These are phyloP conservation scores for Stephania cephalantha DNA, from an alignment of 164 flowering plant genomes.

Conservation along the genomic window DNA sequence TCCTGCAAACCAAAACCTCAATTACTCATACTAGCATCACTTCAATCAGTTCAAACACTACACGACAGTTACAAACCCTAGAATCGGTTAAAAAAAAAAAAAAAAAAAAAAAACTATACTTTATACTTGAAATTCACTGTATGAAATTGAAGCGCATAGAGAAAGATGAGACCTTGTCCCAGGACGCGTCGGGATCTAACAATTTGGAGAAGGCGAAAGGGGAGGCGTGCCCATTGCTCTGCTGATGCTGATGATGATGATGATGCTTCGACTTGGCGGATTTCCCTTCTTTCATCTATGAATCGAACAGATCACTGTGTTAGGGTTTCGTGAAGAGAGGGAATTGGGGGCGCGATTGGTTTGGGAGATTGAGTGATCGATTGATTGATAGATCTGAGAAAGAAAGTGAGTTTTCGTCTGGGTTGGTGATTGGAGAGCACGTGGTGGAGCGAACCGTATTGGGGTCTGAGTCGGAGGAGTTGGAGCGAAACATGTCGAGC, in stretches of 20 bases:
- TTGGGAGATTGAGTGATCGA: too few relatives aligned
- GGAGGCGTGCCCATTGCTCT: conserved; percentile 62
- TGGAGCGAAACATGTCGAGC: too few relatives aligned
- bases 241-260: conserved; percentile 14
- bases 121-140: neutral
- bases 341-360: too few relatives aligned
- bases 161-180: conserved; percentile 65
- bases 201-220: conserved; percentile 67
- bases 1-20: conserved; percentile 40
- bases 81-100: neutral
- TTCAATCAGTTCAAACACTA: neutral
- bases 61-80: neutral
- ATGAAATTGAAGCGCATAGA: neutral
- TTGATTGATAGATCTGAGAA: conserved; percentile 37
- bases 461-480: too few relatives aligned
- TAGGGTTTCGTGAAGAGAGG: too few relatives aligned
- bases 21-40: too few relatives aligned
- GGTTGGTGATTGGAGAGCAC: too few relatives aligned
- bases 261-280: conserved; percentile 37
- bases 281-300: conserved; percentile 58
- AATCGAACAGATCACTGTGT: neutral
- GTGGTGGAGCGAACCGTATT: too few relatives aligned
- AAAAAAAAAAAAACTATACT: neutral
- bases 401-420: too few relatives aligned
- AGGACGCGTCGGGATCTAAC: conserved; percentile 91